Evolutionary conservation across 192 early-diverging fungal genomes (phyloP), one percentile per base, ranked within the genome.

Genomic region (Linnemannia exigua): DNA sequence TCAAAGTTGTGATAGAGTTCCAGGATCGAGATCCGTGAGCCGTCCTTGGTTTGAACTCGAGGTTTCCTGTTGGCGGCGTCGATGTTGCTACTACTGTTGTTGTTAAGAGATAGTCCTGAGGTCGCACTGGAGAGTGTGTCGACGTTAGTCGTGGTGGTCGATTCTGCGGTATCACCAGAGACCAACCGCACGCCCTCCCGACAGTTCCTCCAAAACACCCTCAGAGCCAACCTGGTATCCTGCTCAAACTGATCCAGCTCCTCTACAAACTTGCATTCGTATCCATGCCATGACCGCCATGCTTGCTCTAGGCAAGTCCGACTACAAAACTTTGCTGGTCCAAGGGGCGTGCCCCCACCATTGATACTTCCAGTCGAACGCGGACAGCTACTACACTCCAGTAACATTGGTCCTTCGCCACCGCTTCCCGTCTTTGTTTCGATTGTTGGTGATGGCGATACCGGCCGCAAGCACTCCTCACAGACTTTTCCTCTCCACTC

Each of bases 201-300:
- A 22, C 54, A 16, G 28, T 80, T 77, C 41, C 72, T 75, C 84
- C 84, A 86, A 46, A 72, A 86, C 28, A 70, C 28, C 11, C 84
- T 31, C 9, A 86, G 74, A 0, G 84, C 75, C 5, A 86, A 44
- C 9, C 77, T 52, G 37, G 74, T 86, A 37, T 66, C 35, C 72
- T 72, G 73, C 5, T 46, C 66, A 22, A 80, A 36, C 19, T 50
- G 50, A 5, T 67, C 48, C 66, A 86, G n/a, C 25, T 79, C 63
- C 6, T 76, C 48, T 2, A 58, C 20, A 35, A 47, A 46, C 5
- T 38, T 33, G 33, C 84, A 86, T 31, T 86, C 84, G 19, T 72
- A 80, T 68, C 77, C 74, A 48, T 80, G 84, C 84, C 84, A 86
- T 63, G 69, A 12, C 25, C 31, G 72, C 84, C 84, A 86, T 58